Evolutionary conservation across 495 filamentous ascomycete species (phyloP).

Genomic region (Penicillium antarcticum): DNA sequence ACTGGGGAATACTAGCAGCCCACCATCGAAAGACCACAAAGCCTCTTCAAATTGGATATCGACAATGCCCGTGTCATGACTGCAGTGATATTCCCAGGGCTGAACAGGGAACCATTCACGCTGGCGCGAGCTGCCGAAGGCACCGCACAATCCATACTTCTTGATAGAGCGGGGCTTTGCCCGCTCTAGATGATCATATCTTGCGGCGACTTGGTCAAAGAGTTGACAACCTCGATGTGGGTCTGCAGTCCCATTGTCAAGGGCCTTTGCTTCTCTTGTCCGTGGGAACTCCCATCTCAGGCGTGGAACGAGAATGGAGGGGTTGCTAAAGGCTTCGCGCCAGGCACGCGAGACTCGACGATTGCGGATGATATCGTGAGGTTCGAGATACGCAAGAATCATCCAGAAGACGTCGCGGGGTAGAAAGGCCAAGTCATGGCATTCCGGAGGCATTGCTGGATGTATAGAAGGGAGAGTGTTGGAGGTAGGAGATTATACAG

Average conservation of each 20-base stretch:
- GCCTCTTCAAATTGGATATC: constrained; percentile 53
- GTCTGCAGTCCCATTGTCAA: constrained; percentile 6
- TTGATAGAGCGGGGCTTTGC: constrained; percentile 49
- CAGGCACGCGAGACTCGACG: constrained; percentile 55
- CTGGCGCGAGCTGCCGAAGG: constrained; percentile 32
- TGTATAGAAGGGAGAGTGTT: not conserved
- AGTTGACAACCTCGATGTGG: constrained; percentile 33
- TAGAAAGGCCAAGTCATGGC: constrained; percentile 28
- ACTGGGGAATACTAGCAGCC: constrained; percentile 56
- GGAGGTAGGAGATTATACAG: too few relatives aligned
- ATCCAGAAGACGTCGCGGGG: constrained; percentile 45
- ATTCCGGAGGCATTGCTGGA: constrained; percentile 1
- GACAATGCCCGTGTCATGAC: constrained; percentile 31
- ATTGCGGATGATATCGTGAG: constrained; percentile 50
- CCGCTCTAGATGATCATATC: constrained; percentile 53
- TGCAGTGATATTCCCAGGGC: constrained; percentile 55
- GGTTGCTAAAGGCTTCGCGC: constrained; percentile 51
- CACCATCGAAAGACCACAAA: constrained; percentile 60
- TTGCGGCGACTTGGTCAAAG: constrained; percentile 52
- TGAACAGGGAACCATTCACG: constrained; percentile 47
- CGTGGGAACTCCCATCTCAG: constrained; percentile 52
- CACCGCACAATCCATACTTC: constrained; percentile 39
- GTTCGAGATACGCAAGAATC: constrained; percentile 39
- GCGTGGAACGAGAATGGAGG: constrained; percentile 40
- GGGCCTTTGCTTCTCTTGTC: constrained; percentile 50